Percentiles rank a stretch among this genome's conserved stretches.
Evolutionary conservation across 345 rosid species (phyloP).

Genomic region (Camelina hispida): DNA sequence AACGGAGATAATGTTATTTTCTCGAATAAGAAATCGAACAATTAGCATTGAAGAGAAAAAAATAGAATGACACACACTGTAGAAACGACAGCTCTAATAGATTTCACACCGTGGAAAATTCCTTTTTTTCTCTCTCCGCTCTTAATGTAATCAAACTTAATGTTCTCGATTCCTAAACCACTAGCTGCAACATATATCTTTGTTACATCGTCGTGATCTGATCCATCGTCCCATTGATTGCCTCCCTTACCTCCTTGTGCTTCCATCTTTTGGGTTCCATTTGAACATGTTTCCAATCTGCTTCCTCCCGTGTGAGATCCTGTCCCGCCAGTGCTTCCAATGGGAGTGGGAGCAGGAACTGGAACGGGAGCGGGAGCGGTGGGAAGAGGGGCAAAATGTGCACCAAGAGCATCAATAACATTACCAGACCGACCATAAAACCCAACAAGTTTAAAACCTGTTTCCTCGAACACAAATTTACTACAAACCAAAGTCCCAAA

Average conservation of each 20-base stretch:
- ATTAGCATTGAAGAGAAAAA: no score
- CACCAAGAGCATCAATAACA: conserved; percentile 33
- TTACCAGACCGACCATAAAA: conserved; percentile 33
- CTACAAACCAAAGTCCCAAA: conserved; percentile 37
- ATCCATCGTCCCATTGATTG: conserved; percentile 41
- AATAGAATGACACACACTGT: not conserved
- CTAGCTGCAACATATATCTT: conserved; percentile 6
- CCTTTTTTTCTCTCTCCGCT: conserved; percentile 14
- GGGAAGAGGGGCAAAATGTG: conserved; percentile 26
- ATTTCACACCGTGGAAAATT: not conserved
- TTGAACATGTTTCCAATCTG: no score
- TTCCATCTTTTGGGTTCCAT: conserved; percentile 13
- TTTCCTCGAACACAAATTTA: conserved; percentile 32
- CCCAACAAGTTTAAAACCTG: conserved; percentile 39
- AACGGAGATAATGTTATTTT: not conserved
- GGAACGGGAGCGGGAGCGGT: not conserved
- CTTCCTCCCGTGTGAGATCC: no score
- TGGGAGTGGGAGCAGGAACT: no score
- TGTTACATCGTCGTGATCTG: conserved; percentile 27
- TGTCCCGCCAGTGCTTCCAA: no score
- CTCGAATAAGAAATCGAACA: not conserved
- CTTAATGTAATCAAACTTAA: conserved; percentile 21
- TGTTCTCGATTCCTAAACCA: not conserved
- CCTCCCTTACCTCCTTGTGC: conserved; percentile 35
- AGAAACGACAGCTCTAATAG: not conserved